These are phyloP conservation scores for Clarireedia homoeocarpa DNA, from an alignment of 2,329 filamentous ascomycete species.

Conservation along the genomic window DNA sequence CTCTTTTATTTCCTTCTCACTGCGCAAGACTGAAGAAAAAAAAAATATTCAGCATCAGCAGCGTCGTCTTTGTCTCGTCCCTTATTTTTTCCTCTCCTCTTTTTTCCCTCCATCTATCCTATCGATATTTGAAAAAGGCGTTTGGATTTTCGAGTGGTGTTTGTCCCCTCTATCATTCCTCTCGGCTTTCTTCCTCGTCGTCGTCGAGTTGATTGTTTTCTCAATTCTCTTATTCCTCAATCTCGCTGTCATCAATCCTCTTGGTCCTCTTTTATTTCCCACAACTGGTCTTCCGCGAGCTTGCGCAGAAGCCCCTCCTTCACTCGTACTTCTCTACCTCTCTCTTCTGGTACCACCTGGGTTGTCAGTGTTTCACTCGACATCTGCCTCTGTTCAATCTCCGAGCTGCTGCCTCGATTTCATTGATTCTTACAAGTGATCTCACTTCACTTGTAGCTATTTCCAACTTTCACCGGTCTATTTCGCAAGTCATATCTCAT, in stretches of 20 bases:
- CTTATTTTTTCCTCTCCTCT: not conserved
- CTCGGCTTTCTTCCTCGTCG: constrained; percentile 20
- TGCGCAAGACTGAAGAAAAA: not conserved
- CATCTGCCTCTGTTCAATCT: constrained; percentile 13
- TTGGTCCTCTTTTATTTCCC: constrained; percentile 22
- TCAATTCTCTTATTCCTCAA: constrained; percentile 18
- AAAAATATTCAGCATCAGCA: not conserved
- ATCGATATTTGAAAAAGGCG: constrained; percentile 3
- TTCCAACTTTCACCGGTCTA: constrained; percentile 22
- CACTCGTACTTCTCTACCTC: constrained; percentile 12
- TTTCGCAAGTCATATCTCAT: constrained; percentile 22
- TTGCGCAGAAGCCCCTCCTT: constrained; percentile 17
- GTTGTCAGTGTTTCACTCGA: constrained; percentile 20
- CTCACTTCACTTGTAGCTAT: constrained; percentile 21
- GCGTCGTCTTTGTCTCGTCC: not conserved
- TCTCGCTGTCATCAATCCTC: constrained; percentile 22
- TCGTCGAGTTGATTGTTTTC: constrained; percentile 19
- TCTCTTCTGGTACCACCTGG: constrained; percentile 20
- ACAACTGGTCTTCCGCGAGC: constrained; percentile 17
- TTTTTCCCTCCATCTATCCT: not conserved
- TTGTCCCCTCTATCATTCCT: constrained; percentile 25
- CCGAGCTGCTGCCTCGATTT: not conserved
- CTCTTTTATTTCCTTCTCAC: too few relatives aligned
- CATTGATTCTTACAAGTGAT: constrained; percentile 16
- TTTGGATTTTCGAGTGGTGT: constrained; percentile 27